phyloP scores from a whole-genome alignment of 176 grass and related monocot genomes.

The Areca catechu region DNA sequence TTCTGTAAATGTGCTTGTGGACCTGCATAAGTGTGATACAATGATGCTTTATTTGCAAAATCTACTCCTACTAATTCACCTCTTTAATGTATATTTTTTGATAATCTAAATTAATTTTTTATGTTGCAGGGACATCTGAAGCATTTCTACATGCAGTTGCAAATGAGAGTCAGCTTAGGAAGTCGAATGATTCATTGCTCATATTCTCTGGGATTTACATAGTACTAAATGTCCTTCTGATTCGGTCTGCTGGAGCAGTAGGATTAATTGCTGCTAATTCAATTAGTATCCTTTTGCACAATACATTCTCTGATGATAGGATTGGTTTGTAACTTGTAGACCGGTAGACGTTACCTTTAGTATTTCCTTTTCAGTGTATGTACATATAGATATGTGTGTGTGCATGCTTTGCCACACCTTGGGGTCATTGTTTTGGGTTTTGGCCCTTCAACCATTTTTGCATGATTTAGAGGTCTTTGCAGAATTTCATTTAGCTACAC shows the following conservation, averaged over 20 bases:
- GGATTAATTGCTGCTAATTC: slow-evolving; percentile 91
- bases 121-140: slow-evolving; percentile 63
- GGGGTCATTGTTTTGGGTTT: too few species aligned
- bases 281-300: slow-evolving; percentile 69
- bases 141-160: slow-evolving; percentile 92
- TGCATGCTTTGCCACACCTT: not conserved
- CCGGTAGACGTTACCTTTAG: not conserved
- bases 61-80: too few species aligned
- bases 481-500: too few species aligned
- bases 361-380: slow-evolving; percentile 6
- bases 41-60: too few species aligned
- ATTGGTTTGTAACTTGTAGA: not conserved
- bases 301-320: not conserved
- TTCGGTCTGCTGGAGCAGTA: slow-evolving; percentile 67
- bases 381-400: slow-evolving; percentile 1
- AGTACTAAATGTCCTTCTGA: slow-evolving; percentile 58
- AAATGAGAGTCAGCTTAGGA: slow-evolving; percentile 77
- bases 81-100: too few species aligned
- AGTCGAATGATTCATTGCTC: slow-evolving; percentile 79
- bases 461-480: too few species aligned
- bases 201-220: slow-evolving; percentile 86
- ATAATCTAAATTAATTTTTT: too few species aligned
- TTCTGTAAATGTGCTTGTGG: too few species aligned
- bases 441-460: too few species aligned
- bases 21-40: too few species aligned